A percentile compares a stretch with the other conserved stretches of the same genome.
These are phyloP conservation scores for Pseudisothecium myosuroides DNA, from an alignment of 225 moss, liverwort and hornwort species.

Conservation along the genomic window DNA sequence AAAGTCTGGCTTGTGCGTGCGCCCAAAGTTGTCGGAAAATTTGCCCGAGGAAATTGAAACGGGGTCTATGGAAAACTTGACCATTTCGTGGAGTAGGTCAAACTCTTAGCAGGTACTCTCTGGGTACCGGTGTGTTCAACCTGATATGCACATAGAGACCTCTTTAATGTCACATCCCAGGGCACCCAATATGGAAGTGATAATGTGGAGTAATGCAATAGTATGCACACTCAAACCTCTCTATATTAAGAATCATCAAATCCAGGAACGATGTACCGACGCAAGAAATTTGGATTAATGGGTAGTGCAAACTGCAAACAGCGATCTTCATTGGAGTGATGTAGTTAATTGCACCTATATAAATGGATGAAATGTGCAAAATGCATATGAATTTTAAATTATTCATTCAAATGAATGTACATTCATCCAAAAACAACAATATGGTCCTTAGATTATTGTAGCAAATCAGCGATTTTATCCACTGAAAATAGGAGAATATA, in stretches of 20 bases:
- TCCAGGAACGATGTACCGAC: accelerated
- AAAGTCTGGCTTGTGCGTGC: neutral
- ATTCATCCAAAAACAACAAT: neutral
- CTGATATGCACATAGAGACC: neutral
- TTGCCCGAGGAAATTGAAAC: neutral
- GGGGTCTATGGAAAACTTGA: neutral
- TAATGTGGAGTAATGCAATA: neutral
- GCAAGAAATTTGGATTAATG: neutral
- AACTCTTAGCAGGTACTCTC: neutral
- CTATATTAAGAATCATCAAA: neutral
- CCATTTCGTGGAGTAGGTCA: neutral
- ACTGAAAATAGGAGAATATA: too few relatives aligned
- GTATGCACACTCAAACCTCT: neutral
- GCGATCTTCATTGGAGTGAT: neutral
- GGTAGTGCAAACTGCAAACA: too few relatives aligned
- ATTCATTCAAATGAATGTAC: neutral
- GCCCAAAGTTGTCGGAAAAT: neutral
- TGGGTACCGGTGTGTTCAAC: neutral
- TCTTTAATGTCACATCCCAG: neutral
- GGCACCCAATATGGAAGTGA: neutral
- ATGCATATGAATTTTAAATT: neutral
- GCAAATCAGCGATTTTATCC: too few relatives aligned
- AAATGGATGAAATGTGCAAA: neutral
- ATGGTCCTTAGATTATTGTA: neutral
- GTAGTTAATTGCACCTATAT: neutral